phyloP scores from a whole-genome alignment of 2,329 filamentous ascomycete genomes.

The Phyllosticta ampelicida region DNA sequence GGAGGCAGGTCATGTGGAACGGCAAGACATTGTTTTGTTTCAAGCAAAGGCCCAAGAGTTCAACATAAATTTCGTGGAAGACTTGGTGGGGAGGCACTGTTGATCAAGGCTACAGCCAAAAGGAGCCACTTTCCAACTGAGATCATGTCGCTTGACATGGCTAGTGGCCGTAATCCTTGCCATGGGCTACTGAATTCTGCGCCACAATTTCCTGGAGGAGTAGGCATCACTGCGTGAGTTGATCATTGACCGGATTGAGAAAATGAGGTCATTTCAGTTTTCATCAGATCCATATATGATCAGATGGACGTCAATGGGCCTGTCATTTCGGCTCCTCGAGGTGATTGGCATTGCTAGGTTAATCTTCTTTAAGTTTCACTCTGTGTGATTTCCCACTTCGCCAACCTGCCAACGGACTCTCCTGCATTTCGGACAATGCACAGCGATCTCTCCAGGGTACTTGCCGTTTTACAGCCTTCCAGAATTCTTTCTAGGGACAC shows the following conservation, averaged over 20 bases:
- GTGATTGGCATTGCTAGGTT: not conserved
- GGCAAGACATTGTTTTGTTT: not conserved
- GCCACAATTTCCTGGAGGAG: not conserved
- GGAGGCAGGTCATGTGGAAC: not conserved
- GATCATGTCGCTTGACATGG: not conserved
- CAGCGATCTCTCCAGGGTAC: slow-evolving; percentile 32
- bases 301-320: not conserved
- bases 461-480: slow-evolving; percentile 29
- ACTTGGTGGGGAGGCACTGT: not conserved
- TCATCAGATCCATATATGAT: no score
- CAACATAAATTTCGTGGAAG: not conserved
- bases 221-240: not conserved
- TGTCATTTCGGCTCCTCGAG: not conserved
- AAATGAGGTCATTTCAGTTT: no score
- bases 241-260: not conserved
- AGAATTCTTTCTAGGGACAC: slow-evolving; percentile 51
- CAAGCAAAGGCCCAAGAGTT: not conserved
- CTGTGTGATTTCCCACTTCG: slow-evolving; percentile 54
- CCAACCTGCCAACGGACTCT: slow-evolving; percentile 67
- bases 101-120: not conserved
- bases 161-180: not conserved
- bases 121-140: not conserved
- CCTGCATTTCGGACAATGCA: slow-evolving; percentile 80
- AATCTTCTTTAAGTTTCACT: not conserved
- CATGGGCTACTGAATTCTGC: not conserved